These are phyloP conservation scores for Erodium trifolium DNA, from an alignment of 441 rosid genomes.

Conservation along the genomic window DNA sequence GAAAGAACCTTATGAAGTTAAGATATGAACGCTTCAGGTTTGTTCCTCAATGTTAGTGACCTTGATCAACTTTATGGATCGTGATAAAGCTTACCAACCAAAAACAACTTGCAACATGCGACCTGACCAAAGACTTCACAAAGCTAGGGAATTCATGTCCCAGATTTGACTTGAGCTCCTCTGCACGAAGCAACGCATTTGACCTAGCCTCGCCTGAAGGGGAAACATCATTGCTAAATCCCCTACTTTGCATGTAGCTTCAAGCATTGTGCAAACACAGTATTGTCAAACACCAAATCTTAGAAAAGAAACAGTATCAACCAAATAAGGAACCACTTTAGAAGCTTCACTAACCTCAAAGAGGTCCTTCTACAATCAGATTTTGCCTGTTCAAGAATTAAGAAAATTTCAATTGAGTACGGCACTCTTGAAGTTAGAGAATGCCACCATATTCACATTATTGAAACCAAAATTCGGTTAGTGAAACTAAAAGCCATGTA, in stretches of 20 bases:
- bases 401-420: constrained; percentile 8
- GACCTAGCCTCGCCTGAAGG: constrained; percentile 30
- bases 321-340: background rate
- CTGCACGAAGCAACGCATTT: constrained; percentile 46
- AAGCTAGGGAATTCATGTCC: constrained; percentile 50
- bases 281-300: constrained; percentile 7
- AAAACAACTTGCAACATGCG: constrained; percentile 61
- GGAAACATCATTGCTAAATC: constrained; percentile 18
- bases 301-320: background rate
- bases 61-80: constrained; percentile 9
- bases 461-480: background rate
- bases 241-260: constrained; percentile 35
- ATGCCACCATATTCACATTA: background rate
- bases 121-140: constrained; percentile 51
- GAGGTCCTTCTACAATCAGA: constrained; percentile 27
- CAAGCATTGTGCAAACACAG: constrained; percentile 16
- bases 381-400: constrained; percentile 30
- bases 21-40: background rate
- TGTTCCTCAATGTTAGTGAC: background rate
- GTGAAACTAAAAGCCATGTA: background rate
- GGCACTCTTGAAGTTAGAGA: background rate
- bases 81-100: constrained; percentile 41
- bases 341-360: constrained; percentile 36
- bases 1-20: constrained; percentile 1
- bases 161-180: constrained; percentile 56